Conservation (phyloP, 2,329 filamentous ascomycete genomes). For the Pseudogymnoascus sp. region DNA sequence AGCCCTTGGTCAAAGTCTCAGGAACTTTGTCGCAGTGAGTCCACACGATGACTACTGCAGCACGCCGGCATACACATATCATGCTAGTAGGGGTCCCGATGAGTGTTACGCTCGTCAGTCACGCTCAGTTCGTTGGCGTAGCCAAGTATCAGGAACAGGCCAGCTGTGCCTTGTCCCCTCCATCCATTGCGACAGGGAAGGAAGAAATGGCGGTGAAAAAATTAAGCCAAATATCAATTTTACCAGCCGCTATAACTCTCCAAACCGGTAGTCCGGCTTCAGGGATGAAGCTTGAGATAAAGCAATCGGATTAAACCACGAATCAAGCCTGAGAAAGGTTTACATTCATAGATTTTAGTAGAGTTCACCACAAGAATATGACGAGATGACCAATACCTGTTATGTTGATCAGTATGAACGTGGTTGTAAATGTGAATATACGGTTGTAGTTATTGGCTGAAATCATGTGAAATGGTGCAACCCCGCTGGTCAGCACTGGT, state of each 20-base stretch:
- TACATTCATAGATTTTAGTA: background rate
- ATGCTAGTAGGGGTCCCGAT: background rate
- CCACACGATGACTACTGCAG: background rate
- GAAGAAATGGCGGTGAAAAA: background rate
- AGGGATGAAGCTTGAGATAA: background rate
- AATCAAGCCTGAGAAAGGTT: background rate
- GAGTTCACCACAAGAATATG: background rate
- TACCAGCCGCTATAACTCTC: background rate
- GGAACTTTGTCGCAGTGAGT: slow-evolving; percentile 5
- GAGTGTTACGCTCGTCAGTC: background rate
- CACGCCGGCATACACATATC: background rate
- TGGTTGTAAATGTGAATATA: slow-evolving; percentile 6
- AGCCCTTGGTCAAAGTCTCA: background rate
- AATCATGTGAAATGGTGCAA: slow-evolving; percentile 11
- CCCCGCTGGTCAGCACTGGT: slow-evolving; percentile 4
- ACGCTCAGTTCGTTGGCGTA: background rate
- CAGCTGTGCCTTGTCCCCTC: background rate
- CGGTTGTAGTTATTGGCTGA: background rate
- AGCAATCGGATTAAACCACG: background rate
- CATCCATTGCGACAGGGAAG: background rate
- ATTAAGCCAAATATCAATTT: background rate
- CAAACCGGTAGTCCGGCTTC: background rate
- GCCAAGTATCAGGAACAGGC: background rate
- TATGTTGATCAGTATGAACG: slow-evolving; percentile 5
- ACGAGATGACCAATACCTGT: background rate